A percentile compares a stretch with the other conserved stretches of the same genome.
Conservation (phyloP, 2,329 filamentous ascomycete genomes). For the Nigrograna mackinnonii region DNA sequence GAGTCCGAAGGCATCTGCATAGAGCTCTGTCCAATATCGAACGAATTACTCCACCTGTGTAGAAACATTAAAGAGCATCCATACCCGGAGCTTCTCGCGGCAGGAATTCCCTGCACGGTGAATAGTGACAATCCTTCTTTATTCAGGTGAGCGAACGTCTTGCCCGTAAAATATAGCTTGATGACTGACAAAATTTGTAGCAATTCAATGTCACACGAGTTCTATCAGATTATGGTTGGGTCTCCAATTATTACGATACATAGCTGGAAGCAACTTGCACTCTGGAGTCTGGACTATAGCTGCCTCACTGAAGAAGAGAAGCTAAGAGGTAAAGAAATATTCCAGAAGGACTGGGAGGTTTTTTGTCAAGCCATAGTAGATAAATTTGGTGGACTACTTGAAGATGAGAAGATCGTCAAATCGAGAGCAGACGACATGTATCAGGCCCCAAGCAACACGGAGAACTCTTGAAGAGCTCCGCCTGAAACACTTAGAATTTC, state of each 20-base stretch:
- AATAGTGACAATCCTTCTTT: slow-evolving; percentile 77
- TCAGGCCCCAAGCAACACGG: too few relatives aligned
- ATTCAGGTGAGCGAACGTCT: slow-evolving; percentile 58
- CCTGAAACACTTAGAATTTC: too few relatives aligned
- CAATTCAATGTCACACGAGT: slow-evolving; percentile 74
- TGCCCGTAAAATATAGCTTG: not conserved
- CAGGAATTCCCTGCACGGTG: slow-evolving; percentile 72
- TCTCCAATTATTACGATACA: slow-evolving; percentile 67
- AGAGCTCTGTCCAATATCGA: slow-evolving; percentile 78
- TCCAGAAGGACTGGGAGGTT: slow-evolving; percentile 60
- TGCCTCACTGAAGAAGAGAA: slow-evolving; percentile 46
- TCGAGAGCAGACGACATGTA: not conserved
- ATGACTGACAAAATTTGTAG: slow-evolving; percentile 41
- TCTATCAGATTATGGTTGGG: slow-evolving; percentile 76
- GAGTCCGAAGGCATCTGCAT: slow-evolving; percentile 60
- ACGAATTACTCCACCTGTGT: slow-evolving; percentile 73
- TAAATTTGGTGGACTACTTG: slow-evolving; percentile 28
- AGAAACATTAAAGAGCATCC: slow-evolving; percentile 67
- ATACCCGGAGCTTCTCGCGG: slow-evolving; percentile 70
- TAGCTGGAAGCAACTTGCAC: slow-evolving; percentile 68
- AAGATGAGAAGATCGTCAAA: not conserved
- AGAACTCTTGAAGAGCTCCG: too few relatives aligned
- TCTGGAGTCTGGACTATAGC: slow-evolving; percentile 52
- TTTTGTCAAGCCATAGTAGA: slow-evolving; percentile 61
- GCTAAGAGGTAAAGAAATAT: slow-evolving; percentile 45